Percentiles rank a stretch among this genome's conserved stretches.
Evolutionary conservation across 1,284 basidiomycete genomes (phyloP).

Genomic region (Ganoderma lingzhi): DNA sequence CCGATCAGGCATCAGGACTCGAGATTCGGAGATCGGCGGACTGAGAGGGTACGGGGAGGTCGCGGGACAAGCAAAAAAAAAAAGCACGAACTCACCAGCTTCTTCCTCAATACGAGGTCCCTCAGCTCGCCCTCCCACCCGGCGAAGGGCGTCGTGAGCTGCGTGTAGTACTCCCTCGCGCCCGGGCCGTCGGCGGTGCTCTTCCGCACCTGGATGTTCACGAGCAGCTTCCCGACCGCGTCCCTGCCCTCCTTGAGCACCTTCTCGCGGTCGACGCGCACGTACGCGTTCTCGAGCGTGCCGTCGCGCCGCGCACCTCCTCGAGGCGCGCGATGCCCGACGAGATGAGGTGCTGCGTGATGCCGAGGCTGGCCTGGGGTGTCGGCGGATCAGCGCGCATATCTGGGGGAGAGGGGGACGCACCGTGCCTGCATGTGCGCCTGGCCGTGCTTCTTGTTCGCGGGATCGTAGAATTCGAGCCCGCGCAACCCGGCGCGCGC

Average conservation of each 20-base stretch:
- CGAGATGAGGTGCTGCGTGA: constrained; percentile 79
- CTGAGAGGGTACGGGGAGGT: neutral
- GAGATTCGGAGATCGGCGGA: neutral
- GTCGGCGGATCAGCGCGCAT: constrained; percentile 7
- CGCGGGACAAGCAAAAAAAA: neutral
- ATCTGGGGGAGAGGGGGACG: constrained; percentile 25
- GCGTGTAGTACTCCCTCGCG: constrained; percentile 76
- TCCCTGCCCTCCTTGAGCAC: constrained; percentile 71
- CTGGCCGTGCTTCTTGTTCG: constrained; percentile 84
- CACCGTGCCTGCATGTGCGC: constrained; percentile 93
- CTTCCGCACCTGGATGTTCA: constrained; percentile 84
- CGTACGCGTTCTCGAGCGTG: constrained; percentile 71
- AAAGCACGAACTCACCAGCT: constrained; percentile 62
- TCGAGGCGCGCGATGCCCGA: constrained; percentile 77
- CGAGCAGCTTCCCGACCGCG: constrained; percentile 74
- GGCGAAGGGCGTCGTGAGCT: constrained; percentile 73
- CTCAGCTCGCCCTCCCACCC: constrained; percentile 82
- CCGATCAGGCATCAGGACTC: neutral
- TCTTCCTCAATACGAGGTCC: constrained; percentile 80
- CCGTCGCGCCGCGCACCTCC: constrained; percentile 67
- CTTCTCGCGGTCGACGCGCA: constrained; percentile 75
- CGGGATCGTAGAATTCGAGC: constrained; percentile 85
- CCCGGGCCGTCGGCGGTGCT: constrained; percentile 84
- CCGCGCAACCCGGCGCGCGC: constrained; percentile 82
- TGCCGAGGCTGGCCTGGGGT: constrained; percentile 64